A percentile compares a stretch with the other conserved stretches of the same genome.
Evolutionary conservation across 345 rosid species (phyloP).

Genomic region (Euphorbia pulcherrima): DNA sequence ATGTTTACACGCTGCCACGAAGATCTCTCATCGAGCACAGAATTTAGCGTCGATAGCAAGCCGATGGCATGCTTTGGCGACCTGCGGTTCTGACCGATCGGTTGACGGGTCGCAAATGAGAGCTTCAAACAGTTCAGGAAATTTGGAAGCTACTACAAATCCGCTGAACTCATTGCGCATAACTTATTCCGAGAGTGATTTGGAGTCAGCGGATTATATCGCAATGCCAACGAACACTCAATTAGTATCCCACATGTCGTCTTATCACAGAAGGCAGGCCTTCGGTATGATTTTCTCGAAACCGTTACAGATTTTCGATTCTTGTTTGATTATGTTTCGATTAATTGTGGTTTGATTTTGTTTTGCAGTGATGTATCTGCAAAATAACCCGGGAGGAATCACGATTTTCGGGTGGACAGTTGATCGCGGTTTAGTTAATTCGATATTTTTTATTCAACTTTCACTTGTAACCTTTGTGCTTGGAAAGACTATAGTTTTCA

Average conservation of each 20-base stretch:
- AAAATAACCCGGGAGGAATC: conserved; percentile 86
- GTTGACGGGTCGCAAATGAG: conserved; percentile 47
- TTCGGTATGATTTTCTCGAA: conserved; percentile 48
- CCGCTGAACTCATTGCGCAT: conserved; percentile 28
- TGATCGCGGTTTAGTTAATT: conserved; percentile 67
- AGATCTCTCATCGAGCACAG: conserved; percentile 83
- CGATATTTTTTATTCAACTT: conserved; percentile 84
- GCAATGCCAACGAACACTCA: conserved; percentile 55
- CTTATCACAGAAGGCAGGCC: conserved; percentile 78
- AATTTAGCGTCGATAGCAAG: conserved; percentile 63
- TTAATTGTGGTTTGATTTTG: background rate
- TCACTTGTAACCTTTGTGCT: conserved; percentile 71
- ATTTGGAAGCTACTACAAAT: conserved; percentile 34
- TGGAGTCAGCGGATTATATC: conserved; percentile 68
- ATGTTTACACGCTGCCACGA: conserved; percentile 86
- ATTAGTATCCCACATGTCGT: conserved; percentile 57
- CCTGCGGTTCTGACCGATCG: conserved; percentile 46
- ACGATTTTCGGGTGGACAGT: conserved; percentile 88
- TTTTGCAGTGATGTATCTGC: conserved; percentile 71
- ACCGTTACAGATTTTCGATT: background rate
- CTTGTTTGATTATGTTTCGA: too few relatives aligned
- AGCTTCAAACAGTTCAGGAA: conserved; percentile 44
- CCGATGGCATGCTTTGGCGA: conserved; percentile 84
- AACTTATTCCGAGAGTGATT: conserved; percentile 69
- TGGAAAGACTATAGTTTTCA: conserved; percentile 58